Base-by-base conservation (phyloP, 805 yeast species). In the Candida krabiensis region DNA sequence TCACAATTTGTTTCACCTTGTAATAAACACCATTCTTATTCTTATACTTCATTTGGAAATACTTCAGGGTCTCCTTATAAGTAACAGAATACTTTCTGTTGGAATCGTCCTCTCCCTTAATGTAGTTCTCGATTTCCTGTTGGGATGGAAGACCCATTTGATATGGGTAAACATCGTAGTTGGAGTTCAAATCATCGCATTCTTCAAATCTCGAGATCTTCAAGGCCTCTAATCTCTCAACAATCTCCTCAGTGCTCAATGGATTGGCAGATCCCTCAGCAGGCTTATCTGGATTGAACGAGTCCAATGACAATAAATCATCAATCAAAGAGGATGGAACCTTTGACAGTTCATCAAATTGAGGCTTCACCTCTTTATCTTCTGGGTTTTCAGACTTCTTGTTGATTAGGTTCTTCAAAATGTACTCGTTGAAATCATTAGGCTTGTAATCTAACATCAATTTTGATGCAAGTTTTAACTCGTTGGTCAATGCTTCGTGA, bases 71-170 rank as follows among this genome's bases (percentile, higher is more conserved):
- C 49, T 86, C 95, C 32, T 65, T 61, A 43, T 76, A 80, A 2
- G 91, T 80, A 13, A 82, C 83, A 57, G 84, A 79, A 58, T 73
- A 80, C 28, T 81, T 72, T 53, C 86, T 73, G 46, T 74, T 71
- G n/a, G 79, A 64, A 17, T 79, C 79, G 58, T 79, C 86, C 40
- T 73, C 71, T 14, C 95, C 95, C 21, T 78, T 77, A 38, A 90
- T 77, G 60, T 75, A 86, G 35, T 69, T 67, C 52, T 73, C 75
- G 40, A 91, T 71, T 43, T 79, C 84, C 25, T 58, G 46, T 61
- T 85, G 87, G 9, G 77, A 69, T 35, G 98, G 98, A 49, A 93
- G 71, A 21, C 95, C 96, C 73, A 79, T 83, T 4, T 48, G 47
- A 53, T 76, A 77, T 25, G 89, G 88, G 48, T 77, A 77, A 15